Percentiles rank a stretch among this genome's conserved stretches.
phyloP scores from a whole-genome alignment of 108 stramenopile genomes.

The Cyclotella atomus region DNA sequence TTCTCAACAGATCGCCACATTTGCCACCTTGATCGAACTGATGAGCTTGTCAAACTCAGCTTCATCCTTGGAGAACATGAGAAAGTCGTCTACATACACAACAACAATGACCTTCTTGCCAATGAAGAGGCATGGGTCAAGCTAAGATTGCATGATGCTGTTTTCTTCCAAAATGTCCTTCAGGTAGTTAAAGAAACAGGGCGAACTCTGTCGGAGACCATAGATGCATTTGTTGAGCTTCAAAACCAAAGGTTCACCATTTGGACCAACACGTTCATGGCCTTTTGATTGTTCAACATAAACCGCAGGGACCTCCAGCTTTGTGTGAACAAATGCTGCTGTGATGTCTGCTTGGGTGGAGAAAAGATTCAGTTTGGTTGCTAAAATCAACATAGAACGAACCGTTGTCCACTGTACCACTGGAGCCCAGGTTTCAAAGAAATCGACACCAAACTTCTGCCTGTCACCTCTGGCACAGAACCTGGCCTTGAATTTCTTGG shows the following conservation, averaged over 20 bases:
- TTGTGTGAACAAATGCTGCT: neutral
- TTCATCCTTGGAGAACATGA: neutral
- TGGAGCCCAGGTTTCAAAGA: neutral
- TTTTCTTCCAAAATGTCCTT: neutral
- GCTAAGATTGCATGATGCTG: neutral
- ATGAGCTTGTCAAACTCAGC: neutral
- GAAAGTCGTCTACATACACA: neutral
- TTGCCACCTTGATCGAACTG: neutral
- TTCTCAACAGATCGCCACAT: neutral
- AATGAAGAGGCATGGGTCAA: constrained; percentile 2
- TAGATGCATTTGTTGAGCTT: neutral
- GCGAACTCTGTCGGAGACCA: neutral
- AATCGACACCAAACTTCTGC: neutral
- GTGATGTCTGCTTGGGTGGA: neutral
- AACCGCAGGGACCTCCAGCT: neutral
- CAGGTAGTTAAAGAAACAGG: neutral
- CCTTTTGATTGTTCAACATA: neutral
- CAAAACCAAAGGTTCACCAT: neutral
- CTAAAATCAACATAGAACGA: neutral
- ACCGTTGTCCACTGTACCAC: neutral
- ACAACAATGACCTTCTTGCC: neutral
- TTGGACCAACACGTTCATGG: neutral
- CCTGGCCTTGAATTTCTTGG: neutral
- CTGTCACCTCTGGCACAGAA: constrained; percentile 1
- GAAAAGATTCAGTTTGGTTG: neutral